These are phyloP conservation scores for Ophiosphaerella narmari DNA, from an alignment of 2,329 filamentous ascomycete species.

Conservation along the genomic window DNA sequence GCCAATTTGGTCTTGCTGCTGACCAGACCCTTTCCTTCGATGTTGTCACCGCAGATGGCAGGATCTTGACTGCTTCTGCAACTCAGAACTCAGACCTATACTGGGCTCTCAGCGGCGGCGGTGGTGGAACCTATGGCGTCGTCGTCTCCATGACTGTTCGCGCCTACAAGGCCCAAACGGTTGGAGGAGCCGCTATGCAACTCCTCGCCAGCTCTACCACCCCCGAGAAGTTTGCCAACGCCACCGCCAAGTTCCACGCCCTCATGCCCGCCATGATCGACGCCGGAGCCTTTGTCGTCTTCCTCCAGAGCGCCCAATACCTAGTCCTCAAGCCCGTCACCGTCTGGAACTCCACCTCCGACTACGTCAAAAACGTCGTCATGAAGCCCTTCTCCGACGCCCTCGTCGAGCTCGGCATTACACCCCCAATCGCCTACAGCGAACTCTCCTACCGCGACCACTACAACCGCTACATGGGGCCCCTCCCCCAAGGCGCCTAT, in stretches of 20 bases:
- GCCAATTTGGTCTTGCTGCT: conserved; percentile 40
- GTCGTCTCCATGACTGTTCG: conserved; percentile 34
- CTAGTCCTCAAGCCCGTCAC: conserved; percentile 21
- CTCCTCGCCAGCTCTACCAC: conserved; percentile 22
- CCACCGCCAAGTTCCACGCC: conserved; percentile 15
- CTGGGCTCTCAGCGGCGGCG: conserved; percentile 21
- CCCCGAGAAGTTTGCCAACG: conserved; percentile 17
- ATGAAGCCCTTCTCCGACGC: conserved; percentile 28
- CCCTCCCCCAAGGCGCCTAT: conserved; percentile 27
- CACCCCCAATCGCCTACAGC: conserved; percentile 23
- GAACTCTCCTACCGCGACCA: conserved; percentile 31
- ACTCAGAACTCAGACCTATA: conserved; percentile 17
- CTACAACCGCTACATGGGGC: conserved; percentile 30
- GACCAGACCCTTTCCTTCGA: conserved; percentile 16
- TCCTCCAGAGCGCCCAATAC: conserved; percentile 14
- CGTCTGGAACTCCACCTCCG: conserved; percentile 15
- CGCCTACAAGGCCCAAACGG: conserved; percentile 22
- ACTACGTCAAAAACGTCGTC: conserved; percentile 21
- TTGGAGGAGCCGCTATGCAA: conserved; percentile 29
- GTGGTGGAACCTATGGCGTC: conserved; percentile 17
- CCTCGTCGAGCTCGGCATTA: conserved; percentile 22
- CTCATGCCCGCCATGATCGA: conserved; percentile 26
- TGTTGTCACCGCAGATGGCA: conserved; percentile 12
- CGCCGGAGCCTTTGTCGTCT: conserved; percentile 25
- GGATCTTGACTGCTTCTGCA: conserved; percentile 13